Evolutionary conservation across 164 flowering plant genomes (phyloP), one percentile per base, ranked within the genome.

Genomic region (Kingdonia uniflora): DNA sequence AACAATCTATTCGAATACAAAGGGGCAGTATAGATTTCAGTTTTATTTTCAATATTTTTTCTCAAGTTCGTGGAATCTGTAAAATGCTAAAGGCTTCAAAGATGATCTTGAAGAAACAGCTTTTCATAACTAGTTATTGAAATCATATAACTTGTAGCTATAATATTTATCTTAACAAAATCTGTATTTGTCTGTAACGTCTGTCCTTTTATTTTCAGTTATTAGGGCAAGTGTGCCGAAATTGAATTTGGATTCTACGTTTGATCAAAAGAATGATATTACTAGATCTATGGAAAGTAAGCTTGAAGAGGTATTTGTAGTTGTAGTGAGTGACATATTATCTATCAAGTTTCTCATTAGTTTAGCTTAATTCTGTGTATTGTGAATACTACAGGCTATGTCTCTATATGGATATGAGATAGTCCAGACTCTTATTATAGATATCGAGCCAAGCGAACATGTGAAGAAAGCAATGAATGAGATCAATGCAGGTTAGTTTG

Each of bases 391-490:
- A 17, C 60, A 87, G 91, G 95, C 91, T 42, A 87, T 87, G 95
- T 78, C 95, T 48, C 73, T 66, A 38, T 87, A 87, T 64, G 91
- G 95, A 1, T 87, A 55, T 29, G 86, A 87, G 72, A 87, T 87
- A 55, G 87, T 81, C 52, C 88, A 81, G 54, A 81, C 95, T 20
- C 87, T 82, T 19, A 85, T 82, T 33, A 84, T 81, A 56, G 90
- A 85, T 69, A 81, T 86, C 26, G 88, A 80, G 55, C 91, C 89
- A 43, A 87, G 81, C 71, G 89, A 54, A 41, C 79, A 71, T 69
- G 95, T 87, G 48, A 87, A 84, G 71, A 68, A 79, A 46, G 85
- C 95, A 51, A 87, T 84, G 88, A 84, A 87, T 57, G 95, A 87
- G 74, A 86, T 86, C 6, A 83, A 86, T 77, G 95, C 95, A 57